Conservation (phyloP, 371 early-diverging fungal genomes). For the Conidiobolus incongruus region DNA sequence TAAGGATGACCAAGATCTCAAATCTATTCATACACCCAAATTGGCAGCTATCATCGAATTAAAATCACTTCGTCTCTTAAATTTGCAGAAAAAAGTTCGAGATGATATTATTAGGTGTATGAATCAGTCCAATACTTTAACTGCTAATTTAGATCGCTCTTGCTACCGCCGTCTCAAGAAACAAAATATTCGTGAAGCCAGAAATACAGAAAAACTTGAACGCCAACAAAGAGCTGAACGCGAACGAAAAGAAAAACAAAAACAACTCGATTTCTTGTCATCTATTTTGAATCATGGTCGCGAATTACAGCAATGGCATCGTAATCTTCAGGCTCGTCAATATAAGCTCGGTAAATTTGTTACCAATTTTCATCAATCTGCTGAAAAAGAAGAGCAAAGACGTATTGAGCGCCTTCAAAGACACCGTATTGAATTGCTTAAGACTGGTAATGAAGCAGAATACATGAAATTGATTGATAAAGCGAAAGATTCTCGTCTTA, state of each 20-base stretch:
- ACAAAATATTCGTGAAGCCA: slow-evolving; percentile 68
- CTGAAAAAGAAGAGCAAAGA: slow-evolving; percentile 80
- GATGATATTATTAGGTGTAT: slow-evolving; percentile 47
- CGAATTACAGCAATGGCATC: slow-evolving; percentile 43
- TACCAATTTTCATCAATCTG: slow-evolving; percentile 43
- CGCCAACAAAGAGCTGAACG: slow-evolving; percentile 67
- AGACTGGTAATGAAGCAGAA: slow-evolving; percentile 84
- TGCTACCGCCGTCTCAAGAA: slow-evolving; percentile 72
- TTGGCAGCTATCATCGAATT: slow-evolving; percentile 60
- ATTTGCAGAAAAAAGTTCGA: slow-evolving; percentile 53
- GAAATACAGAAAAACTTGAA: slow-evolving; percentile 77
- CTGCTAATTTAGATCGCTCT: slow-evolving; percentile 53
- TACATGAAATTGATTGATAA: slow-evolving; percentile 81
- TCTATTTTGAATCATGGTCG: slow-evolving; percentile 51
- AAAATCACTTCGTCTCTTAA: slow-evolving; percentile 44
- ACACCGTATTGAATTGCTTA: slow-evolving; percentile 86
- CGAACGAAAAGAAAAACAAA: slow-evolving; percentile 62
- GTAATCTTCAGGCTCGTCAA: slow-evolving; percentile 33
- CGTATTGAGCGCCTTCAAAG: slow-evolving; percentile 52
- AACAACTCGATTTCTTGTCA: slow-evolving; percentile 51
- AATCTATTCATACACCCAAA: slow-evolving; percentile 14
- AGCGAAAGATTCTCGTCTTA: slow-evolving; percentile 83
- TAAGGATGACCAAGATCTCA: slow-evolving; percentile 3
- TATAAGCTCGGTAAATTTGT: slow-evolving; percentile 52
- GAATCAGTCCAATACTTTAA: slow-evolving; percentile 39